Conservation (phyloP, 441 rosid species). For the Populus hybrid region DNA sequence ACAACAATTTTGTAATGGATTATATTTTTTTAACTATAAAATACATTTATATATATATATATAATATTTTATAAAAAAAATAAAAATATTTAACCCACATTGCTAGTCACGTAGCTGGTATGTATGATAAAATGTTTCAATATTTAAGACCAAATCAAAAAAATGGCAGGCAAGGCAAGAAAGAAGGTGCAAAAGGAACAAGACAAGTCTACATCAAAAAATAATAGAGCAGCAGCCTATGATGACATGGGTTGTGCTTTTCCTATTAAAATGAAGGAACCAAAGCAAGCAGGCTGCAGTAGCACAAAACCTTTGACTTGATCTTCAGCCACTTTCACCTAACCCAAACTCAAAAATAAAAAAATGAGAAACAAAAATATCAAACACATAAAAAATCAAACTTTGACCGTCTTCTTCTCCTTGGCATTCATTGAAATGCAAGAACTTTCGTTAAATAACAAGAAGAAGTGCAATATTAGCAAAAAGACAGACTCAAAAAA, state of each 20-base stretch:
- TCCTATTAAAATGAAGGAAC: neutral
- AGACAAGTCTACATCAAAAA: neutral
- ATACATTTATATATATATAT: too few species aligned
- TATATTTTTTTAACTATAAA: too few species aligned
- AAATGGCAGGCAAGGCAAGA: neutral
- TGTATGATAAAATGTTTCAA: neutral
- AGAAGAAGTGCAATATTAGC: too few species aligned
- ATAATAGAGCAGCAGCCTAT: neutral
- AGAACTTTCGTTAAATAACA: neutral
- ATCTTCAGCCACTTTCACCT: neutral
- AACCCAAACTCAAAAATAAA: neutral
- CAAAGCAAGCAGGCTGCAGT: neutral
- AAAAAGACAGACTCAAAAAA: too few species aligned
- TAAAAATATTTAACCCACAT: too few species aligned
- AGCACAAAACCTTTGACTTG: neutral
- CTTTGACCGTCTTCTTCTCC: neutral
- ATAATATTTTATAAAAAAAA: too few species aligned
- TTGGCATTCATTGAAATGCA: neutral
- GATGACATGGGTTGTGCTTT: neutral
- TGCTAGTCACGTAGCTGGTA: too few species aligned
- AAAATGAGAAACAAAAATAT: neutral
- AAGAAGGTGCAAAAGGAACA: neutral
- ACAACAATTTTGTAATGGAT: too few species aligned
- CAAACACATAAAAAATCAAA: neutral
- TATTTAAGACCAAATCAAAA: neutral